A percentile compares a stretch with the other conserved stretches of the same genome.
Conservation (phyloP, 495 filamentous ascomycete genomes). For the Podospora bellae-mahoneyi region DNA sequence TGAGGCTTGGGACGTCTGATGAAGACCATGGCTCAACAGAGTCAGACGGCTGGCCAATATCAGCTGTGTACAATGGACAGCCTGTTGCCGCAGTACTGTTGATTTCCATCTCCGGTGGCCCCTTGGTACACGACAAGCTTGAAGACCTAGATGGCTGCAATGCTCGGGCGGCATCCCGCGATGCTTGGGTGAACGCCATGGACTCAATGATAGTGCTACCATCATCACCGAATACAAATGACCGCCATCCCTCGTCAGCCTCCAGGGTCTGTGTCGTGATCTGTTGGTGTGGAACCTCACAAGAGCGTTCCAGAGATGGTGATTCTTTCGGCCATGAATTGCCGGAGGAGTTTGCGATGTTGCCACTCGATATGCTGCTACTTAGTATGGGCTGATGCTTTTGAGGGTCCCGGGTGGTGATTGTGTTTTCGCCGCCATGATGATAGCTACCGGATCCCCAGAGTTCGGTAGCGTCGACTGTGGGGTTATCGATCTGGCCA, state of each 20-base stretch:
- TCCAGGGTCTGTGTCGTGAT: conserved; percentile 8
- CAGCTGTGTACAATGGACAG: background rate
- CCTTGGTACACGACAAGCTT: background rate
- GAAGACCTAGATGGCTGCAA: conserved; percentile 28
- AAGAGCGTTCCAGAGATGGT: background rate
- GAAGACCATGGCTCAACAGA: background rate
- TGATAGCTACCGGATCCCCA: background rate
- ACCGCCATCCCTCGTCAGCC: conserved; percentile 37
- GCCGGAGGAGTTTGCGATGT: background rate
- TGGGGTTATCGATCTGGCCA: background rate
- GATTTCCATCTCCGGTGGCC: background rate
- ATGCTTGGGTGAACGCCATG: conserved; percentile 36
- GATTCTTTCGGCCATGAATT: background rate
- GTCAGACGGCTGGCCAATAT: background rate
- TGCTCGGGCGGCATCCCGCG: conserved; percentile 32
- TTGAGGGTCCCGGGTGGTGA: background rate
- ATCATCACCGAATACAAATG: conserved; percentile 37
- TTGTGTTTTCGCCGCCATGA: background rate
- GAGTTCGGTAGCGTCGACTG: background rate
- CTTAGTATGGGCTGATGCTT: background rate
- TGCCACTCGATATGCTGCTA: background rate
- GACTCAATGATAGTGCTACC: conserved; percentile 35
- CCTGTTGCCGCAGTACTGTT: background rate
- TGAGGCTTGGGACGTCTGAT: background rate
- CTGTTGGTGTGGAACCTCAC: background rate